A percentile compares a stretch with the other conserved stretches of the same genome.
These are phyloP conservation scores for Fusarium sp. DNA, from an alignment of 2,329 filamentous ascomycete species.

Conservation along the genomic window DNA sequence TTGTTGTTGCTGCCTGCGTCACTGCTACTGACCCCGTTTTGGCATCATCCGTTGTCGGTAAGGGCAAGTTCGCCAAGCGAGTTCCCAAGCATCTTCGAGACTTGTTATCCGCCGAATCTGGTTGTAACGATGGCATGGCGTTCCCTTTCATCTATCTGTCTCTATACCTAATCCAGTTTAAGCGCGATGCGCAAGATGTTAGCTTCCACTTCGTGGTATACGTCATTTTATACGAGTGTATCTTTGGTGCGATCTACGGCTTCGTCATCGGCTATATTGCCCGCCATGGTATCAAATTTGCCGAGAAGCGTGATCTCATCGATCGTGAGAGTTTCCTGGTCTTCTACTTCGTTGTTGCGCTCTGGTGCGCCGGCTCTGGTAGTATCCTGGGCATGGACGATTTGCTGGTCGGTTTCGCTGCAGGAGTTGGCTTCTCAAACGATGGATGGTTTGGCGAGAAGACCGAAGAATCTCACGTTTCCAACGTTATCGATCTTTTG, in stretches of 20 bases:
- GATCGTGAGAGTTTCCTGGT: conserved; percentile 98
- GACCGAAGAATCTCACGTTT: conserved; percentile 98
- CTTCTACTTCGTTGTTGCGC: conserved; percentile 96
- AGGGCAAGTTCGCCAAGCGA: conserved; percentile 97
- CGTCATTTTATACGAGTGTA: conserved; percentile 93
- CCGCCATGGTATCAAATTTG: conserved; percentile 88
- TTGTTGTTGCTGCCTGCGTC: conserved; percentile 90
- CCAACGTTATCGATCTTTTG: conserved; percentile 97
- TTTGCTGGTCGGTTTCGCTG: conserved; percentile 91
- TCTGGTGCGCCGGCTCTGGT: conserved; percentile 95
- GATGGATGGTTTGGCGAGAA: conserved; percentile 99
- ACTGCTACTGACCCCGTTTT: conserved; percentile 97
- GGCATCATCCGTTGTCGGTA: conserved; percentile 97
- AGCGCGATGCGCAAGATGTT: conserved; percentile 75
- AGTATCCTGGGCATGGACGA: conserved; percentile 93
- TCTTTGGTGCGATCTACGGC: conserved; percentile 91
- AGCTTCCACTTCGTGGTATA: conserved; percentile 89
- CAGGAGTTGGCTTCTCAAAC: conserved; percentile 98
- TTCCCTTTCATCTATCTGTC: conserved; percentile 97
- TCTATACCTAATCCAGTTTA: conserved; percentile 88
- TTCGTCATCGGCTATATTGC: conserved; percentile 90
- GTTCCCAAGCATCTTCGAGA: conserved; percentile 98
- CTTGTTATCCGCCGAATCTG: conserved; percentile 93
- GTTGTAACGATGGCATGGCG: conserved; percentile 99
- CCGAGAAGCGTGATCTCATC: conserved; percentile 86